phyloP scores from a whole-genome alignment of 352 stramenopile species.

The Thalassiosira delicatula region DNA sequence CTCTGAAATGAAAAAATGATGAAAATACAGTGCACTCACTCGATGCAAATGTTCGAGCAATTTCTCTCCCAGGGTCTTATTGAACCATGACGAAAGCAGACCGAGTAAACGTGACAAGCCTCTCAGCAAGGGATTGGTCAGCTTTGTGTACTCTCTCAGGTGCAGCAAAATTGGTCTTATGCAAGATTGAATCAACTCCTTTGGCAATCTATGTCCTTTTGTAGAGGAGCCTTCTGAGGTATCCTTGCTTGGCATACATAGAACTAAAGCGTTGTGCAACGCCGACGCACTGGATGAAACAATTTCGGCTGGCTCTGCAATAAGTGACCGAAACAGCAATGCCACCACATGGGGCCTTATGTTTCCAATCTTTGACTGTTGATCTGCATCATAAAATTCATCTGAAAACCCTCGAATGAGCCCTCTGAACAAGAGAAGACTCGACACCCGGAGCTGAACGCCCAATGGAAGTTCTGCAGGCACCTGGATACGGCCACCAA shows the following conservation, averaged over 20 bases:
- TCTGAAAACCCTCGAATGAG: conserved; percentile 77
- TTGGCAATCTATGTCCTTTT: conserved; percentile 84
- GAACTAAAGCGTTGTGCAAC: conserved; percentile 72
- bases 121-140: conserved; percentile 94
- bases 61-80: conserved; percentile 96
- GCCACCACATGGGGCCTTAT: conserved; percentile 59
- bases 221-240: conserved; percentile 36
- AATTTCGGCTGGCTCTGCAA: conserved; percentile 66
- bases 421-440: conserved; percentile 76
- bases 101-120: conserved; percentile 92
- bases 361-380: conserved; percentile 77
- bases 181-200: conserved; percentile 95
- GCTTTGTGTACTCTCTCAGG: conserved; percentile 94
- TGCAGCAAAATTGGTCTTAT: conserved; percentile 95
- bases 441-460: conserved; percentile 80
- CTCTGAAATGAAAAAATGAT: background rate
- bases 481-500: conserved; percentile 60
- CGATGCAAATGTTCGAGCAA: conserved; percentile 95
- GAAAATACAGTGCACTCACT: conserved; percentile 51
- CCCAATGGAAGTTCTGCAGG: conserved; percentile 73
- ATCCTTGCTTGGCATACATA: conserved; percentile 61
- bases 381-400: conserved; percentile 80
- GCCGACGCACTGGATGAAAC: conserved; percentile 72
- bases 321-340: conserved; percentile 82
- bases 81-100: conserved; percentile 96